Percentiles rank a stretch among this genome's conserved stretches.
Conservation (phyloP, 805 yeast species). For the Candida rishiriensis region DNA sequence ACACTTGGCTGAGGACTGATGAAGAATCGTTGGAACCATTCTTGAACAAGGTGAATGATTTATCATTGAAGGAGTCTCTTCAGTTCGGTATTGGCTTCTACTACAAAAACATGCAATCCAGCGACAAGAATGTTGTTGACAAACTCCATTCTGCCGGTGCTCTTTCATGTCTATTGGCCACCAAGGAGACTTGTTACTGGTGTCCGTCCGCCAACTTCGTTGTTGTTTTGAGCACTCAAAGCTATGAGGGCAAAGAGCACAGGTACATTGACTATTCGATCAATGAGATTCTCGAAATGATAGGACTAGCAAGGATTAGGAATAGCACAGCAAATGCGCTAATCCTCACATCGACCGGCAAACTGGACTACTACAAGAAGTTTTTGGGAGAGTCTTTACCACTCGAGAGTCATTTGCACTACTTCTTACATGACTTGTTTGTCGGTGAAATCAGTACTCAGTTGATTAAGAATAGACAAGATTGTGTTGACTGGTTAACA, state of each 20-base stretch:
- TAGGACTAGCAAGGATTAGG: slow-evolving; percentile 37
- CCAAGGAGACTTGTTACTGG: slow-evolving; percentile 50
- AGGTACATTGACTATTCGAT: slow-evolving; percentile 65
- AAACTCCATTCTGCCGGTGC: slow-evolving; percentile 46
- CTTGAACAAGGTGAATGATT: slow-evolving; percentile 43
- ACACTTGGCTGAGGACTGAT: slow-evolving; percentile 38
- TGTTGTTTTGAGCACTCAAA: slow-evolving; percentile 65
- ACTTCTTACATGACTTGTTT: slow-evolving; percentile 59
- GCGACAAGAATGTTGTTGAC: slow-evolving; percentile 54
- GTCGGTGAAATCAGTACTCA: slow-evolving; percentile 69
- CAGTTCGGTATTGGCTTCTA: slow-evolving; percentile 60
- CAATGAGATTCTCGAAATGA: slow-evolving; percentile 61
- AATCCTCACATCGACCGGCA: slow-evolving; percentile 53
- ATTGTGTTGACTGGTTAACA: slow-evolving; percentile 87
- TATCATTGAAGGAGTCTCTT: slow-evolving; percentile 38
- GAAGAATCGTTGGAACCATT: slow-evolving; percentile 35
- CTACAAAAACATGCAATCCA: slow-evolving; percentile 50
- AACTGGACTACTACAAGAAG: slow-evolving; percentile 60
- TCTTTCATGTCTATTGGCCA: slow-evolving; percentile 53
- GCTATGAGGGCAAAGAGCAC: slow-evolving; percentile 69
- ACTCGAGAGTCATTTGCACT: slow-evolving; percentile 68
- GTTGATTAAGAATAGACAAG: slow-evolving; percentile 65
- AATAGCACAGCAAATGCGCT: slow-evolving; percentile 38
- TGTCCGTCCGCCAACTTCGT: slow-evolving; percentile 53
- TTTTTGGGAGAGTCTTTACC: slow-evolving; percentile 76